These are phyloP conservation scores for Ottelia alismoides DNA, from an alignment of 106 monocot species.

Conservation along the genomic window DNA sequence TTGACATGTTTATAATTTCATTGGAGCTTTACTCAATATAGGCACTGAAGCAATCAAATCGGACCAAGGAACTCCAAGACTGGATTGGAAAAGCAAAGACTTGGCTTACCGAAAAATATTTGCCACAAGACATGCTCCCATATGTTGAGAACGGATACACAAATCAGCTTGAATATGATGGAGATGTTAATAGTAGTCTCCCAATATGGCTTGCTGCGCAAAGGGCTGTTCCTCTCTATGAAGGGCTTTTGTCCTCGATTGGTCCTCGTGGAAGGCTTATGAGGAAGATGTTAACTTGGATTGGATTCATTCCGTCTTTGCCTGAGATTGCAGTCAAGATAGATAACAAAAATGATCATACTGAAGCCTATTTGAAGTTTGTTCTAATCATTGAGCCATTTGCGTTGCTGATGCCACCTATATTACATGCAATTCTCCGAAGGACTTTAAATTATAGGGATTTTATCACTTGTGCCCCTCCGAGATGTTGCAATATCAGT, in stretches of 20 bases:
- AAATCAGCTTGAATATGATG: constrained; percentile 15
- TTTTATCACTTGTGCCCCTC: no score
- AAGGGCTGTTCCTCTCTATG: constrained; percentile 70
- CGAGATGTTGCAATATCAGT: no score
- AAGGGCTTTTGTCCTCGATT: constrained; percentile 69
- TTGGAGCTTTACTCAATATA: constrained; percentile 5
- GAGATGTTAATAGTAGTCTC: constrained; percentile 28
- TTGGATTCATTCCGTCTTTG: constrained; percentile 53
- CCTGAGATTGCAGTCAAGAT: constrained; percentile 36
- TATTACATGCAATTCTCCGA: no score
- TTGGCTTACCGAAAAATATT: constrained; percentile 68
- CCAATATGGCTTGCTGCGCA: constrained; percentile 95
- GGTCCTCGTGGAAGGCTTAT: constrained; percentile 90
- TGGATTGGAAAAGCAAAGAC: constrained; percentile 49
- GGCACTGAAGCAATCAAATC: constrained; percentile 38
- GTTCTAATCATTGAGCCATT: no score
- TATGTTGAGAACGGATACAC: constrained; percentile 12
- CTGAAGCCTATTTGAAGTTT: constrained; percentile 38
- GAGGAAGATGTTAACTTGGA: constrained; percentile 66
- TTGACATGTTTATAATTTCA: no score
- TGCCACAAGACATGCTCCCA: constrained; percentile 19
- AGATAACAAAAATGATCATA: constrained; percentile 21
- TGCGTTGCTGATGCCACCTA: no score
- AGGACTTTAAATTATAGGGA: no score
- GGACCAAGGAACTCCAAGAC: constrained; percentile 13